These are phyloP conservation scores for Hericium coralloides DNA, from an alignment of 768 basidiomycete species.

Conservation along the genomic window DNA sequence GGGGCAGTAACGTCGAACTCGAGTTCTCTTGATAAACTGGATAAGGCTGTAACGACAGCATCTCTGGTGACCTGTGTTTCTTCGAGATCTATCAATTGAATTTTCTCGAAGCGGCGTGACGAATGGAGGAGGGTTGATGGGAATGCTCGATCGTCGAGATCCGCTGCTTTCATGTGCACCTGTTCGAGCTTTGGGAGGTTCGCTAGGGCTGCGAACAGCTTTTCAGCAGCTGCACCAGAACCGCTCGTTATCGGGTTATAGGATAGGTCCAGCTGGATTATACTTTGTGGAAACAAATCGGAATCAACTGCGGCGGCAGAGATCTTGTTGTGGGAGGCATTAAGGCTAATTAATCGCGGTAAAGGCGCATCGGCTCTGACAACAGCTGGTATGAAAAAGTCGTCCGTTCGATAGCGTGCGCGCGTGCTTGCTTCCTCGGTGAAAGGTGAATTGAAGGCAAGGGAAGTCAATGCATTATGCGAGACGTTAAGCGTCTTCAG, in stretches of 20 bases:
- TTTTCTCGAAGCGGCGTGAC: slow-evolving; percentile 33
- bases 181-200: slow-evolving; percentile 7
- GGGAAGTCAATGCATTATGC: slow-evolving; percentile 50
- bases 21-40: slow-evolving; percentile 39
- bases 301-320: slow-evolving; percentile 43
- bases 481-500: slow-evolving; percentile 62
- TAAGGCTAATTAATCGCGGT: slow-evolving; percentile 54
- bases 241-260: slow-evolving; percentile 53
- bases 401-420: slow-evolving; percentile 29
- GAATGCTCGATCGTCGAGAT: slow-evolving; percentile 55
- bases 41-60: slow-evolving; percentile 36
- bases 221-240: background rate
- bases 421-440: slow-evolving; percentile 12
- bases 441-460: slow-evolving; percentile 61
- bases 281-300: slow-evolving; percentile 37
- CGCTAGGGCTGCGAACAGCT: slow-evolving; percentile 7
- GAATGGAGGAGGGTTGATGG: slow-evolving; percentile 25
- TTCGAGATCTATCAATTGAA: slow-evolving; percentile 55
- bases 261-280: slow-evolving; percentile 57
- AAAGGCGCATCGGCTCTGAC: slow-evolving; percentile 54
- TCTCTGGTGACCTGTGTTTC: slow-evolving; percentile 50
- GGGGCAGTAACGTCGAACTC: slow-evolving; percentile 47
- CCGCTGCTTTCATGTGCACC: slow-evolving; percentile 23
- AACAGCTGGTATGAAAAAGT: slow-evolving; percentile 58
- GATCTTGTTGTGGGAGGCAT: slow-evolving; percentile 63